Evolutionary conservation across 2,329 filamentous ascomycete species (phyloP), one percentile per base, ranked within the genome.

Genomic region (Orbilia ellipsospora): DNA sequence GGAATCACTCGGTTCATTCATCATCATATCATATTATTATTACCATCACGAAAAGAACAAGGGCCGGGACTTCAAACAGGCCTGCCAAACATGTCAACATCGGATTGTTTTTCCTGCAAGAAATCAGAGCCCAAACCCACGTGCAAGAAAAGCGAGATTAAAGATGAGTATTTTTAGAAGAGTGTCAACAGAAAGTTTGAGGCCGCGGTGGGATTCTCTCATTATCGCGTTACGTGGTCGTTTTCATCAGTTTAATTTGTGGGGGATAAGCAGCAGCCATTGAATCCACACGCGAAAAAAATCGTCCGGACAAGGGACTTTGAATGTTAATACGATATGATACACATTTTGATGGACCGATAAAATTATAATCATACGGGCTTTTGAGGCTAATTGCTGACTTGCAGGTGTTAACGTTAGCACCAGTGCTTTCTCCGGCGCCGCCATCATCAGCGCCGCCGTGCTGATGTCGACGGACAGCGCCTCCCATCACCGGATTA

Each of bases 231-330:
- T 61, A 55, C 65, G 55, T 61, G 45, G 56, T 61, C 57, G 31
- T 63, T 70, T 63, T 56, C 48, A 18, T 62, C 10, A 52, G 63
- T 75, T 68, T 69, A 68, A 75, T 75, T 75, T 75, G 72, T 69
- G 72, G 72, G 72, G 72, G 64, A 75, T 75, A 75, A 75, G 72
- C 70, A 74, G 28, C 28, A 20, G 26, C 60, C n/a, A 36, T 36
- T 10, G 10, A 36, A 36, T 45, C 23, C 23, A 28, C 31, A 13
- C 28, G 40, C n/a, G 44, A 18, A 48, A 36, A 36, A 36, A 36
- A 36, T 36, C 31, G 44, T 3, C 13, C 44, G 13, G 44, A 48
- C 44, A 15, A 48, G 44, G 44, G 28, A 15, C 31, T 42, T 55
- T 55, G 36, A 55, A 55, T 55, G 51, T 28, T 15, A 26, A 36